A percentile compares a stretch with the other conserved stretches of the same genome.
Evolutionary conservation across 176 grass and related monocot genomes (phyloP).

Genomic region (Saccharum spontaneum): DNA sequence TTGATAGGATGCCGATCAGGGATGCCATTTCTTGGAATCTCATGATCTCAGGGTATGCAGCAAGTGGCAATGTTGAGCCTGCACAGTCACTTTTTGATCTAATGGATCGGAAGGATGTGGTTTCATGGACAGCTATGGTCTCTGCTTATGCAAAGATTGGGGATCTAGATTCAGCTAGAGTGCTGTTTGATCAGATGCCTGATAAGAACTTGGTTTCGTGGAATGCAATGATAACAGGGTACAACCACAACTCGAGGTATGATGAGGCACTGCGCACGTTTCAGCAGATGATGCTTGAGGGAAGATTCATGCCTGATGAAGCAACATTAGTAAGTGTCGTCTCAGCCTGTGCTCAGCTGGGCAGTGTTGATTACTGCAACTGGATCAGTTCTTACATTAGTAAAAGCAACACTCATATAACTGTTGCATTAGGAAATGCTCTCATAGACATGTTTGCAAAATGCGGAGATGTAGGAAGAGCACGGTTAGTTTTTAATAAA

Average conservation of each 20-base stretch:
- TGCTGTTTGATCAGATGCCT: slow-evolving; percentile 49
- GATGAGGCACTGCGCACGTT: slow-evolving; percentile 43
- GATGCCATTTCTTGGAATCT: slow-evolving; percentile 52
- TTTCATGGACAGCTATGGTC: slow-evolving; percentile 48
- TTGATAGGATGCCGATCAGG: slow-evolving; percentile 42
- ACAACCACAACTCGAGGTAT: slow-evolving; percentile 53
- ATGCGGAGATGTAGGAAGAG: slow-evolving; percentile 49
- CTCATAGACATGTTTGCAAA: slow-evolving; percentile 61
- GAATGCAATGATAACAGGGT: slow-evolving; percentile 46
- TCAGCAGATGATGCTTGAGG: slow-evolving; percentile 50
- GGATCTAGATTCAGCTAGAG: slow-evolving; percentile 39
- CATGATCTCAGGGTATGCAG: slow-evolving; percentile 50
- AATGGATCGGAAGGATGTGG: slow-evolving; percentile 51
- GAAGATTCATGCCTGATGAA: slow-evolving; percentile 42
- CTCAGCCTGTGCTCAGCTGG: slow-evolving; percentile 42
- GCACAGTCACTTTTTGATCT: slow-evolving; percentile 30
- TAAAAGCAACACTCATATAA: slow-evolving; percentile 31
- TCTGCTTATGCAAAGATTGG: slow-evolving; percentile 49
- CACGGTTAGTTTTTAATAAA: slow-evolving; percentile 31
- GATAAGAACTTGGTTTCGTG: slow-evolving; percentile 46
- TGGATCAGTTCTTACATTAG: slow-evolving; percentile 53
- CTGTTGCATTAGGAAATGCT: slow-evolving; percentile 51
- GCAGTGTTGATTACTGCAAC: slow-evolving; percentile 46
- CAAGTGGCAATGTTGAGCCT: not conserved
- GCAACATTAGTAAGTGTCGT: slow-evolving; percentile 47